phyloP scores from a whole-genome alignment of 805 yeast species.

The Gaillardinia entomophila region DNA sequence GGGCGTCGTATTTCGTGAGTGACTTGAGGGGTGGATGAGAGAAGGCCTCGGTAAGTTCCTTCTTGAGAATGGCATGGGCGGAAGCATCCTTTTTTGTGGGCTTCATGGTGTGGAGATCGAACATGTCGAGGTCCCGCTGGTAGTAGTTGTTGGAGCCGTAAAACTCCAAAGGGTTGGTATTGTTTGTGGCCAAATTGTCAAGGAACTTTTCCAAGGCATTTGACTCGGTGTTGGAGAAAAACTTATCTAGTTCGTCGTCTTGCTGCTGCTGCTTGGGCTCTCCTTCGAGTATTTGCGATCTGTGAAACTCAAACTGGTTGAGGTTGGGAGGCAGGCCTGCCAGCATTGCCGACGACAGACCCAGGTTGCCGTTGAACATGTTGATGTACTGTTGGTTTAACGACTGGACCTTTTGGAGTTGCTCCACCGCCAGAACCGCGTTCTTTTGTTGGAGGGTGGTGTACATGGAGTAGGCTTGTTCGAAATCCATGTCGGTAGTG shows the following conservation, averaged over 20 bases:
- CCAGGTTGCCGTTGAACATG: background rate
- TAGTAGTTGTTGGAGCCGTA: conserved; percentile 10
- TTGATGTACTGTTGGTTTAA: conserved; percentile 15
- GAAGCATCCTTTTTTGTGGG: conserved; percentile 1
- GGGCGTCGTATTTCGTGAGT: conserved; percentile 6
- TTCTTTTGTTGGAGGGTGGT: conserved; percentile 31
- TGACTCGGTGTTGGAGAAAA: conserved; percentile 31
- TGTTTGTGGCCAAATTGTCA: conserved; percentile 29
- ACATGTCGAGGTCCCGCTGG: conserved; percentile 8
- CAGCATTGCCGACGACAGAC: background rate
- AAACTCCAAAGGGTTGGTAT: conserved; percentile 25
- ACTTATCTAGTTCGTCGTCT: conserved; percentile 26
- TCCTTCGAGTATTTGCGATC: background rate
- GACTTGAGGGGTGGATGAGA: conserved; percentile 17
- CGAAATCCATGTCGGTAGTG: conserved; percentile 39
- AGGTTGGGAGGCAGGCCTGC: background rate
- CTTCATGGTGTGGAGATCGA: conserved; percentile 28
- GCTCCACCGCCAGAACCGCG: conserved; percentile 29
- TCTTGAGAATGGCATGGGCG: conserved; percentile 14
- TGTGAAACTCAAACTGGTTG: background rate
- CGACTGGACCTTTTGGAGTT: conserved; percentile 32
- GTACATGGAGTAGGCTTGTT: conserved; percentile 40
- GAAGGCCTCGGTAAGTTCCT: conserved; percentile 29
- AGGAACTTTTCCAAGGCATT: conserved; percentile 36
- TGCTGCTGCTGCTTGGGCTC: background rate